Base-by-base conservation (phyloP, 495 filamentous ascomycete species). In the Aspergillus leporis region DNA sequence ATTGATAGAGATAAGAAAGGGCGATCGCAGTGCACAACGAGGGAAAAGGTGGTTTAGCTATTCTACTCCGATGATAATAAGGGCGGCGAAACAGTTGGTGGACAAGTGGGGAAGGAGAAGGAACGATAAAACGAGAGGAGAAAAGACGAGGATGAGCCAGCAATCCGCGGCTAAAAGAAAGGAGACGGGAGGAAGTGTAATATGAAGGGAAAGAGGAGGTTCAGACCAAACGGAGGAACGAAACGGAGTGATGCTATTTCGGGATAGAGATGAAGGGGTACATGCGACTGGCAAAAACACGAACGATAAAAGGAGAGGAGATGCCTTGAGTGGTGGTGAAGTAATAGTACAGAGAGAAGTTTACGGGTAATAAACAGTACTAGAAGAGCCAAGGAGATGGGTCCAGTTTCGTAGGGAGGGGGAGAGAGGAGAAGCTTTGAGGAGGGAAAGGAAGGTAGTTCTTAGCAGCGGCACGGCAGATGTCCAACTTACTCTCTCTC, bases 211-310 rank as follows among this genome's bases (percentile, higher is more conserved):
- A 43, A 38, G 23, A n/a, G 14, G 38, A 41, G 2, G 38, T 41
- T 41, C 13, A 41, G 38, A 14, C 38, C 38, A 41, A n/a, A 41
- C 38, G 14, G 38, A 41, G 38, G 51, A 59, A 51, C 51, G 52
- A 55, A 60, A 51, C 53, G 38, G 45, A 56, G 16, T 23, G 19
- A 12, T 10, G 23, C 43, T 47, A 47, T 47, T 47, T 47, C 43
- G 21, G 50, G 43, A 55, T n/a, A 7, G 41, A 21, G 48, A 18
- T 52, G 48, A 23, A 40, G 38, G 58, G 48, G 48, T 49, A 23
- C 53, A 59, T 59, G 63, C 59, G 63, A 65, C 59, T 48, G 38
- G 48, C 36, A 40, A 51, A 49, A 56, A n/a, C 9, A 40, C 50
- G 0, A 51, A 25, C 14, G 40, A 63, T 43, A 53, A 50, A 49